Conservation (phyloP, 2,329 filamentous ascomycete species). For the Alternaria arbusti region DNA sequence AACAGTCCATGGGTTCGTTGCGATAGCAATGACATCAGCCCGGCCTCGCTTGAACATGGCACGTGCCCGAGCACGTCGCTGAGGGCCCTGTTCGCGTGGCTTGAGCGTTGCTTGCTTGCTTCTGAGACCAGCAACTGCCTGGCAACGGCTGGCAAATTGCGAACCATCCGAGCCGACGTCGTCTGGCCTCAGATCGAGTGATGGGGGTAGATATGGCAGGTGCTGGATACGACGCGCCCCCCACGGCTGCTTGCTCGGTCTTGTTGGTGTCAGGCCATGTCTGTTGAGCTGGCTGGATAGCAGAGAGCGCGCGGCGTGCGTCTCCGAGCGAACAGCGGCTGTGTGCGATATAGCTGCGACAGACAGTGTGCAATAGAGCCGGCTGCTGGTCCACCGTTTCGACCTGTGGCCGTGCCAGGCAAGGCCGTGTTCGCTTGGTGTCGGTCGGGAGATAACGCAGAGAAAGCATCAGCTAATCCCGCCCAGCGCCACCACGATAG, state of each 20-base stretch:
- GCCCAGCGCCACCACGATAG: slow-evolving; percentile 2
- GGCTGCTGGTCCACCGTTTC: slow-evolving; percentile 32
- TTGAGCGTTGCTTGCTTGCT: slow-evolving; percentile 19
- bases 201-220: background rate
- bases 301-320: slow-evolving; percentile 9
- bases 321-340: slow-evolving; percentile 12
- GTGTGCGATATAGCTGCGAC: slow-evolving; percentile 2
- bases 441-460: slow-evolving; percentile 28
- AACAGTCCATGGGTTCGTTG: slow-evolving; percentile 6
- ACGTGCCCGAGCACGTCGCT: slow-evolving; percentile 12
- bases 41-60: slow-evolving; percentile 11
- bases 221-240: background rate
- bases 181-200: slow-evolving; percentile 8
- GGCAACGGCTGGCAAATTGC: slow-evolving; percentile 27
- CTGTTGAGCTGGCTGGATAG: background rate
- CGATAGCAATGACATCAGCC: slow-evolving; percentile 22
- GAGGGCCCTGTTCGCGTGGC: slow-evolving; percentile 13
- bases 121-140: slow-evolving; percentile 16
- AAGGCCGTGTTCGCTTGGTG: slow-evolving; percentile 25
- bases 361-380: slow-evolving; percentile 9
- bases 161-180: slow-evolving; percentile 11
- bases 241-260: slow-evolving; percentile 7
- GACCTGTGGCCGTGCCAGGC: slow-evolving; percentile 30
- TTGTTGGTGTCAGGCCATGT: slow-evolving; percentile 15
- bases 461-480: slow-evolving; percentile 5